phyloP scores from a whole-genome alignment of 331 rosid genomes.

The Acacia concinna region DNA sequence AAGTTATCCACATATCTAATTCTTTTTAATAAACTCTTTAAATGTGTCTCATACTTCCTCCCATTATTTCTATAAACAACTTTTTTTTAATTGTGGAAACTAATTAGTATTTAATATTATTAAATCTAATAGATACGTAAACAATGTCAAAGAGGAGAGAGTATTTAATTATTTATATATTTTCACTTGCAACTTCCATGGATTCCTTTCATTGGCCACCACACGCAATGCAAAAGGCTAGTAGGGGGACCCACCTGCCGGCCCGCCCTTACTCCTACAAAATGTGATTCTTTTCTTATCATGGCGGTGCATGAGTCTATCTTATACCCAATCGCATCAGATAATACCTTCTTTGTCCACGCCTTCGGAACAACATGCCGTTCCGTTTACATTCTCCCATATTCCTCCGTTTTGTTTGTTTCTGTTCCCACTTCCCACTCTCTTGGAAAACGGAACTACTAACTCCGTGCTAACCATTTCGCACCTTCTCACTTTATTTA shows the following conservation, averaged over 20 bases:
- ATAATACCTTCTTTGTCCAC: background rate
- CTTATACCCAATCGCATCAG: background rate
- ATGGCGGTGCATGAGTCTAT: background rate
- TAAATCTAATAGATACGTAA: too few relatives aligned
- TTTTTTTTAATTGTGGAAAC: too few relatives aligned
- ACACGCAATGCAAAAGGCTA: background rate
- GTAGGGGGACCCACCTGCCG: background rate
- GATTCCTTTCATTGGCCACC: background rate
- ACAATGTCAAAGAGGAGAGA: too few relatives aligned
- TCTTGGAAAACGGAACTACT: background rate
- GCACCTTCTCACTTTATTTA: background rate
- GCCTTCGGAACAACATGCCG: background rate
- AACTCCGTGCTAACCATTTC: background rate
- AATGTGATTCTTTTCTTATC: background rate
- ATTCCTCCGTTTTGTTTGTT: background rate
- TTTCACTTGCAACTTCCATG: background rate
- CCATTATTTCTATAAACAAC: too few relatives aligned
- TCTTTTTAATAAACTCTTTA: too few relatives aligned
- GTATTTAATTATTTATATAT: too few relatives aligned
- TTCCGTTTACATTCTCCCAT: background rate
- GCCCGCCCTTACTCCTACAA: background rate
- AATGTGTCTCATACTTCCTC: too few relatives aligned
- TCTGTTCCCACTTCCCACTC: background rate
- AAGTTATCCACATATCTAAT: too few relatives aligned
- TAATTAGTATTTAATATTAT: too few relatives aligned